A percentile compares a stretch with the other conserved stretches of the same genome.
phyloP scores from a whole-genome alignment of 169 alveolate species.

The Plasmodium relictum region DNA sequence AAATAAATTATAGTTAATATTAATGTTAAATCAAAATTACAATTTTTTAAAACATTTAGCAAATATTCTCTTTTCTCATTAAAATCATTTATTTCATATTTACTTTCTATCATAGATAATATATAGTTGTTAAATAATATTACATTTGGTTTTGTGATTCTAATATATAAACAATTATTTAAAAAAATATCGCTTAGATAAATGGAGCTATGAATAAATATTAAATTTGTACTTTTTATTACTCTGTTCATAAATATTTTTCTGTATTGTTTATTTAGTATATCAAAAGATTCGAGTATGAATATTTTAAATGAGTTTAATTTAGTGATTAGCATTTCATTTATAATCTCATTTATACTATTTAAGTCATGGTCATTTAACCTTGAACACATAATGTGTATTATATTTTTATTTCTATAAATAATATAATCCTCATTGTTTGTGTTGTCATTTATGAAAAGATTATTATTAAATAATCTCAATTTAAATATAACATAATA shows the following conservation, averaged over 20 bases:
- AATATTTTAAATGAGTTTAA: conserved; percentile 27
- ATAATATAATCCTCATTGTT: conserved; percentile 30
- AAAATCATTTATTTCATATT: conserved; percentile 21
- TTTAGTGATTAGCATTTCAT: conserved; percentile 22
- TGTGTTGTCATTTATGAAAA: conserved; percentile 33
- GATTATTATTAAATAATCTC: conserved; percentile 22
- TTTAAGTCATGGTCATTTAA: conserved; percentile 21
- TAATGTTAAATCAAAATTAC: conserved; percentile 58
- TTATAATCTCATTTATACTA: conserved; percentile 19
- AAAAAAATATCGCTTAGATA: conserved; percentile 16
- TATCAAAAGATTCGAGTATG: conserved; percentile 53
- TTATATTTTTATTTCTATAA: conserved; percentile 35
- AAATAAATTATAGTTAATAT: conserved; percentile 47
- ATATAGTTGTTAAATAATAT: conserved; percentile 21
- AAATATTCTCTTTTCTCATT: conserved; percentile 20
- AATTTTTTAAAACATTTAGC: conserved; percentile 23
- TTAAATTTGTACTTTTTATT: conserved; percentile 22
- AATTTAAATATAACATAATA: conserved; percentile 44
- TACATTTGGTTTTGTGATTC: conserved; percentile 55
- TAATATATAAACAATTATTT: conserved; percentile 53
- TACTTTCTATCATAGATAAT: conserved; percentile 30
- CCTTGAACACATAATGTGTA: conserved; percentile 55
- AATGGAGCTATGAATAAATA: conserved; percentile 55
- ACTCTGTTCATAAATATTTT: conserved; percentile 38
- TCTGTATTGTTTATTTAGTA: conserved; percentile 32